phyloP scores from a whole-genome alignment of 2,329 filamentous ascomycete genomes.

The Ceratocystis destructans region DNA sequence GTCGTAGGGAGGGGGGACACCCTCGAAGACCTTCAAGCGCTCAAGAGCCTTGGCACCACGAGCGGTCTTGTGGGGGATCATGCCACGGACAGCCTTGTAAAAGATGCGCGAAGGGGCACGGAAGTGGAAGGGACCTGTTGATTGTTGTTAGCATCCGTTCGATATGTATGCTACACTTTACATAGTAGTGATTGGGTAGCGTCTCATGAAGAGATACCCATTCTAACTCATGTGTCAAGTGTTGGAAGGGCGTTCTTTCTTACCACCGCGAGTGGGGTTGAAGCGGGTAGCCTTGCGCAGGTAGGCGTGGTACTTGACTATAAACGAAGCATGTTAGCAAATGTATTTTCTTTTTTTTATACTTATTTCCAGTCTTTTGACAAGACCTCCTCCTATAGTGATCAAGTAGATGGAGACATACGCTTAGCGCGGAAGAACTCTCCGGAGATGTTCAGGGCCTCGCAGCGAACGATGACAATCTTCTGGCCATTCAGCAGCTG shows the following conservation, averaged over 20 bases:
- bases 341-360: not conserved
- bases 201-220: not conserved
- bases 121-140: slow-evolving; percentile 95
- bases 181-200: not conserved
- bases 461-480: slow-evolving; percentile 97
- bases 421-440: slow-evolving; percentile 99
- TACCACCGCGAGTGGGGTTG: slow-evolving; percentile 98
- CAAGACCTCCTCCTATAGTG: not conserved
- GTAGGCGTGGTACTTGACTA: slow-evolving; percentile 99
- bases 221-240: not conserved
- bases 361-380: not conserved
- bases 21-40: slow-evolving; percentile 99
- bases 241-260: slow-evolving; percentile 28
- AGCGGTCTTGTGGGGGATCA: slow-evolving; percentile 99
- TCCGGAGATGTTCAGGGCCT: slow-evolving; percentile 99
- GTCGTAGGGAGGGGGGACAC: slow-evolving; percentile 96
- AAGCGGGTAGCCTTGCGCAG: slow-evolving; percentile 99
- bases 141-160: slow-evolving; percentile 26
- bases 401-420: slow-evolving; percentile 46
- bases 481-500: slow-evolving; percentile 98
- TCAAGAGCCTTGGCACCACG: slow-evolving; percentile 92
- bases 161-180: slow-evolving; percentile 9
- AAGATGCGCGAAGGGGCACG: slow-evolving; percentile 98
- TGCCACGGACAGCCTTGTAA: slow-evolving; percentile 99
- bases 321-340: slow-evolving; percentile 24